Evolutionary conservation across 371 early-diverging fungal genomes (phyloP).

Genomic region (Aphelidium insulamus): DNA sequence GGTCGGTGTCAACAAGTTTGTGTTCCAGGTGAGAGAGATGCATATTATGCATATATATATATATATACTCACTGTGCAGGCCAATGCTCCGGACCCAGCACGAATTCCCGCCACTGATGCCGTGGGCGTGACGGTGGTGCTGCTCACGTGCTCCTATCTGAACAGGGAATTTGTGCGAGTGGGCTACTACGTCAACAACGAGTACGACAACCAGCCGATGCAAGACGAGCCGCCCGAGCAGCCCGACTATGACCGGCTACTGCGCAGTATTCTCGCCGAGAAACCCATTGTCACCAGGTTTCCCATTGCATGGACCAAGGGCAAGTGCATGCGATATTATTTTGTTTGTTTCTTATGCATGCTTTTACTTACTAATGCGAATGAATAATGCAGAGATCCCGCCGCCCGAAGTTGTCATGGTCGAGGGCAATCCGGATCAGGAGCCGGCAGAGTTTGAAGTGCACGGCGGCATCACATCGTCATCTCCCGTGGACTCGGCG

Average conservation of each 20-base stretch:
- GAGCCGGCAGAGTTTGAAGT: too few relatives aligned
- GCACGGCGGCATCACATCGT: too few relatives aligned
- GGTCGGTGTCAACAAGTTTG: conserved; percentile 82
- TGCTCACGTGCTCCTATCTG: conserved; percentile 68
- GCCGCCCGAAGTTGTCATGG: too few relatives aligned
- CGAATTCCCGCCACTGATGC: conserved; percentile 52
- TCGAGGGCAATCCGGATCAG: too few relatives aligned
- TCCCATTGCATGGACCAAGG: conserved; percentile 53
- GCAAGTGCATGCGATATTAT: too few relatives aligned
- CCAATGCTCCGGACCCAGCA: conserved; percentile 40
- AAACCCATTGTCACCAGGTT: conserved; percentile 83
- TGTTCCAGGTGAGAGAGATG: conserved; percentile 42
- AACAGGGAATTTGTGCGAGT: conserved; percentile 81
- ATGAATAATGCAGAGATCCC: too few relatives aligned
- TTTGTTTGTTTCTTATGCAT: too few relatives aligned
- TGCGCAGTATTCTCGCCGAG: conserved; percentile 67
- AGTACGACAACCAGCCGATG: conserved; percentile 53
- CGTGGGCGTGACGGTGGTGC: conserved; percentile 68
- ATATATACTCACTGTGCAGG: conserved; percentile 12
- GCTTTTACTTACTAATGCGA: too few relatives aligned
- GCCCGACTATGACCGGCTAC: conserved; percentile 35
- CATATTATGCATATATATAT: background rate
- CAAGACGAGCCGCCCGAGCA: conserved; percentile 35
- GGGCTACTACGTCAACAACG: conserved; percentile 89
- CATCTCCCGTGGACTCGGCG: too few relatives aligned